Conservation (phyloP, 306 rosid species). For the Begonia fuchsioides region DNA sequence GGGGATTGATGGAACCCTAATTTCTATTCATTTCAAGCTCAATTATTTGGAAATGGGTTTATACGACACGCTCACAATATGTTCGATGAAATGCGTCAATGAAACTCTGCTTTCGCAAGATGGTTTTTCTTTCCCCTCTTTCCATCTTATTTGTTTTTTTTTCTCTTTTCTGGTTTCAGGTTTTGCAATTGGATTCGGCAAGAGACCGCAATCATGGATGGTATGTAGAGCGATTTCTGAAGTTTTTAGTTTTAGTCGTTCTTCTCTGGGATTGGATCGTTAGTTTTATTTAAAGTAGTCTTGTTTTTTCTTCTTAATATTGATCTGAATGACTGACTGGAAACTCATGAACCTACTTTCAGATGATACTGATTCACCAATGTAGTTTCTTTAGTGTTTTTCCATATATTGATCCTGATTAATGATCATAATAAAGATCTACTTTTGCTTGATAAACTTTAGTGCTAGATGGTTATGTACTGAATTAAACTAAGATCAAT, state of each 20-base stretch:
- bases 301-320: not conserved
- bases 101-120: no score
- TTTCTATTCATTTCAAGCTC: no score
- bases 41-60: no score
- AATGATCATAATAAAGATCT: no score
- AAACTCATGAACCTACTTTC: not conserved
- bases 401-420: not conserved
- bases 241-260: not conserved
- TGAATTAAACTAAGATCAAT: no score
- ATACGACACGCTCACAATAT: no score
- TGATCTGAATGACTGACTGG: not conserved
- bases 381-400: not conserved
- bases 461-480: no score
- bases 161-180: not conserved
- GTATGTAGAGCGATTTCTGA: not conserved
- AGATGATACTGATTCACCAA: not conserved
- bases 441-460: no score
- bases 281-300: not conserved
- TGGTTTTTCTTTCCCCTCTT: no score
- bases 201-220: not conserved
- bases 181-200: not conserved
- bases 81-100: no score
- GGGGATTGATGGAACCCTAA: no score
- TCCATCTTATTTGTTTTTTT: not conserved
- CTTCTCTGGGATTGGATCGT: not conserved